Base-by-base conservation (phyloP, 371 early-diverging fungal species). In the Mucor racemosus region DNA sequence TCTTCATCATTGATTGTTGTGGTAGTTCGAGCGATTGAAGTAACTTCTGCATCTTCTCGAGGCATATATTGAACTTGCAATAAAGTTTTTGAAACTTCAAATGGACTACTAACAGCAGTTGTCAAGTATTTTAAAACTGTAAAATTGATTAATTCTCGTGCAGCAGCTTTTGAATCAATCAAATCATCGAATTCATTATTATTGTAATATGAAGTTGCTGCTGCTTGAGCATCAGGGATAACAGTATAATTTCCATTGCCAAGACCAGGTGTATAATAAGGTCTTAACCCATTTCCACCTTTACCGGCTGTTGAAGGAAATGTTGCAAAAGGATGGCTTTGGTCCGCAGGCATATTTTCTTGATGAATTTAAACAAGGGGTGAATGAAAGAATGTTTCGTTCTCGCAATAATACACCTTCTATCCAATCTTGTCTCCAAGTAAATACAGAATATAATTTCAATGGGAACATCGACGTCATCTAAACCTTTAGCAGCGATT, bases 51-150 rank as follows among this genome's bases (percentile, higher is more conserved):
- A 54, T 76, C 76, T 72, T 84, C 82, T 62, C 79, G 84, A 56
- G 94, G 93, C 66, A 89, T 62, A 65, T 91, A 91, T 77, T 94
- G 94, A n/a, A 93, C 90, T 76, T 94, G 94, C 50, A 93, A 71
- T 21, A 96, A 73, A 8, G 92, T 95, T 58, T 88, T 89, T 3
- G 88, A 87, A 3, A 89, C 88, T 66, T 89, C 92, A 65, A 93
- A 91, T 0, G 95, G 96, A 13, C 86, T 84, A 13, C 88, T 80
- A 7, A 91, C 55, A 56, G 91, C 89, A 0, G 87, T 79, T 0
- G 91, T 86, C 10, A 92, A 63, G 62, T 79, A 92, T 69, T 92
- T 87, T 15, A 91, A 64, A 5, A 90, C 79, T 0, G 91, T 88
- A 73, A 87, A 90, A 66, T 84, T 86, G 62, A 86, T 72, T 4